Conservation (phyloP, 257 asterid species). For the Ballota nigra region DNA sequence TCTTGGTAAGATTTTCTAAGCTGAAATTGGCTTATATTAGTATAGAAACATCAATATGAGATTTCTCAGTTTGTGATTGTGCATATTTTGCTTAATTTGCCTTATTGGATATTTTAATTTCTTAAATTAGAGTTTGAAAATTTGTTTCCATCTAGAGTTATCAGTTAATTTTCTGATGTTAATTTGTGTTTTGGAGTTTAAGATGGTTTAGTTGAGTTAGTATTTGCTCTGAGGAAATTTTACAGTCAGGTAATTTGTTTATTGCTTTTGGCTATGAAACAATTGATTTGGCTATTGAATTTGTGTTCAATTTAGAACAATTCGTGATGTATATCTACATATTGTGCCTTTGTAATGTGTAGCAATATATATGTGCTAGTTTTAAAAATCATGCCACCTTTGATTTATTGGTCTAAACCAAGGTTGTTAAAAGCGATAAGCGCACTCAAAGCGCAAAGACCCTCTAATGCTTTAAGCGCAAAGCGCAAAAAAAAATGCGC, state of each 20-base stretch:
- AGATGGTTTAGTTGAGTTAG: neutral
- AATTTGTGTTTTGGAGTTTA: neutral
- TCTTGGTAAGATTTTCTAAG: neutral
- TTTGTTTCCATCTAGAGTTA: neutral
- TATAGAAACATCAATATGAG: neutral
- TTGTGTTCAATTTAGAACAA: neutral
- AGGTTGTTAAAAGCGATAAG: too few relatives aligned
- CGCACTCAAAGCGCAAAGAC: too few relatives aligned
- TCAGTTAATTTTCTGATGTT: neutral
- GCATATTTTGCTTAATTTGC: neutral
- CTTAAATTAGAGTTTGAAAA: neutral
- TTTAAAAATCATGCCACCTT: neutral
- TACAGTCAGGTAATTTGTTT: neutral
- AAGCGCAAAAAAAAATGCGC: too few relatives aligned
- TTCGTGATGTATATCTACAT: neutral
- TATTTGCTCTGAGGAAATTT: neutral
- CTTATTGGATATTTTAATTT: neutral
- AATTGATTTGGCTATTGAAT: neutral
- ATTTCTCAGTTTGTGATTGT: too few relatives aligned
- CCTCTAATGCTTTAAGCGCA: too few relatives aligned
- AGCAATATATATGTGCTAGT: conserved; percentile 1
- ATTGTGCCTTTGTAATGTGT: neutral
- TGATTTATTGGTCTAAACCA: neutral
- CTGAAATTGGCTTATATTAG: neutral
- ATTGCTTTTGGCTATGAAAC: neutral